A percentile compares a stretch with the other conserved stretches of the same genome.
phyloP scores from a whole-genome alignment of 345 rosid genomes.

The Dovyalis caffra region DNA sequence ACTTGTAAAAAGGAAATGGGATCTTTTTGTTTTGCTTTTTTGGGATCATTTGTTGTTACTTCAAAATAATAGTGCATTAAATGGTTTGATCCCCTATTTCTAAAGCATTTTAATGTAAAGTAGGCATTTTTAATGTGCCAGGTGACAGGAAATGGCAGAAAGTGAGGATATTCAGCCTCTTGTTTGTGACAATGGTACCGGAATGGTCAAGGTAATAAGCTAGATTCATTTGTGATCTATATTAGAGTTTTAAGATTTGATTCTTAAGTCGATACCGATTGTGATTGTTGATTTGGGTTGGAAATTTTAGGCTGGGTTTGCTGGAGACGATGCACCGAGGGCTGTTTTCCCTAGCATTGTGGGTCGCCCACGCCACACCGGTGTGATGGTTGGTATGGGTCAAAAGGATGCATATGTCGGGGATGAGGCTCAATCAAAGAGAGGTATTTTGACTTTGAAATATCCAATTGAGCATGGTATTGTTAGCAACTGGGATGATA shows the following conservation, averaged over 20 bases:
- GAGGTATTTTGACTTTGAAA: constrained; percentile 64
- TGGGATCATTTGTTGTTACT: neutral
- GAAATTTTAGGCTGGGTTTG: constrained; percentile 48
- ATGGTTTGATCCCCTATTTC: neutral
- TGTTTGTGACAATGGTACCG: constrained; percentile 72
- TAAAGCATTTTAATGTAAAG: constrained; percentile 1
- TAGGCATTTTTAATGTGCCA: constrained; percentile 17
- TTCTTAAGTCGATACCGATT: neutral
- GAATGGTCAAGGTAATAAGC: constrained; percentile 60
- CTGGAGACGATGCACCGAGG: constrained; percentile 58
- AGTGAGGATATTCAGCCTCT: constrained; percentile 55
- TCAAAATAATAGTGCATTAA: neutral
- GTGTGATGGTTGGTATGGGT: constrained; percentile 67
- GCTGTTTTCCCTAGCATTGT: constrained; percentile 59
- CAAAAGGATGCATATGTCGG: constrained; percentile 71
- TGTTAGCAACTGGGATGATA: constrained; percentile 66
- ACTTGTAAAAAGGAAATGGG: neutral
- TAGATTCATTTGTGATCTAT: neutral
- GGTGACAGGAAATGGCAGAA: constrained; percentile 55
- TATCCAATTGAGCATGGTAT: constrained; percentile 67
- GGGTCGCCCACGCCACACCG: constrained; percentile 57
- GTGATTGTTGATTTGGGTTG: neutral
- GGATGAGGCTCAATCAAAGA: constrained; percentile 69
- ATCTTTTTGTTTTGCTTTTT: neutral
- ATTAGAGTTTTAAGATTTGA: neutral